Evolutionary conservation across 2,329 filamentous ascomycete genomes (phyloP).

Genomic region (Plectosphaerella plurivora): DNA sequence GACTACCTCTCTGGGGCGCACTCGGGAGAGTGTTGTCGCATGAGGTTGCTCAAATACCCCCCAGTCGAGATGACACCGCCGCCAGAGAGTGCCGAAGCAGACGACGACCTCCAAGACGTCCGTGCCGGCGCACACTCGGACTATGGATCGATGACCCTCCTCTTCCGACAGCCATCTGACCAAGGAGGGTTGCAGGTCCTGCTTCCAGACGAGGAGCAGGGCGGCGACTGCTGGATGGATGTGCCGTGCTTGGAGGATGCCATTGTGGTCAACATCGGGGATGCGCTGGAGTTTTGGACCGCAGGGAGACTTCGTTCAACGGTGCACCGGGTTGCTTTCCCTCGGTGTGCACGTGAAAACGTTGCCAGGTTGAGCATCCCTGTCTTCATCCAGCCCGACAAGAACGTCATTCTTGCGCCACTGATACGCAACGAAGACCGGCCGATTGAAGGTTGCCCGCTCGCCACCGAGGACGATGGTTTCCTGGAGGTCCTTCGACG

Average conservation of each 20-base stretch:
- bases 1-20: constrained; percentile 53
- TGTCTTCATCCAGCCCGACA: constrained; percentile 11
- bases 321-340: constrained; percentile 81
- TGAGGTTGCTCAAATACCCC: constrained; percentile 52
- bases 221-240: constrained; percentile 37
- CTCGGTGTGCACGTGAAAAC: constrained; percentile 15
- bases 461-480: no score
- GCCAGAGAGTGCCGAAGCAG: constrained; percentile 7
- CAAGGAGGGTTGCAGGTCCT: constrained; percentile 85
- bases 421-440: background rate
- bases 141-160: constrained; percentile 67
- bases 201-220: constrained; percentile 37
- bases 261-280: constrained; percentile 73
- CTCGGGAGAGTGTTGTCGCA: constrained; percentile 29
- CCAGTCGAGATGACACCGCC: constrained; percentile 66
- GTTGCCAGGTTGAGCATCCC: constrained; percentile 11
- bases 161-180: constrained; percentile 71
- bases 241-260: constrained; percentile 22
- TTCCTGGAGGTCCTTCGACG: constrained; percentile 8
- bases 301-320: constrained; percentile 81
- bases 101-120: constrained; percentile 51
- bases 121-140: constrained; percentile 91
- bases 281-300: constrained; percentile 81
- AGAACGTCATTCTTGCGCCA: constrained; percentile 8
- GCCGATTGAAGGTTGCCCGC: no score